Base-by-base conservation (phyloP, 192 early-diverging fungal species). In the Physocladia obscura region DNA sequence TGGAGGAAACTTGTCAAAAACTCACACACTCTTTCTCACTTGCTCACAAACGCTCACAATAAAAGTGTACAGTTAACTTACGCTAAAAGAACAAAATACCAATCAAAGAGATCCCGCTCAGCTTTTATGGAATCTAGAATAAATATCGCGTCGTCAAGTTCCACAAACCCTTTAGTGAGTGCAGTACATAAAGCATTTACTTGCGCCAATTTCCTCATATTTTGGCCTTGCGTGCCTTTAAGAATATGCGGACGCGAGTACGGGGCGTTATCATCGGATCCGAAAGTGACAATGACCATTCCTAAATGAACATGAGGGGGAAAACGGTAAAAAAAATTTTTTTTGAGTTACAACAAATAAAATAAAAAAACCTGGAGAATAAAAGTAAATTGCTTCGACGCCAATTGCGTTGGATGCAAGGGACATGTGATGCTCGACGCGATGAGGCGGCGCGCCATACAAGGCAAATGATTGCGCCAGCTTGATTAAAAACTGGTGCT, bases 401-500 rank as follows among this genome's bases (percentile, higher is more conserved):
- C 73, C 77, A 1, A 84, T 57, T 13, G 65, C 62, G 19, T 84
- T 62, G 17, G 75, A 71, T 35, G 81, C 74, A 22, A 34, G 30
- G 47, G 49, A 22, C 37, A 84, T 62, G 29, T 76, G 74, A 56
- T 69, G 73, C 57, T 84, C 82, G 6, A 84, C 70, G 24, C 82
- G 74, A 52, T 84, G 82, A 3, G 69, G 59, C 21, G 82, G 82
- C 15, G 74, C 67, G 3, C 82, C 82, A 62, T 76, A 84, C 34
- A 63, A 38, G 22, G 73, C 59, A 15, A 78, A 74, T 19, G 72
- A 72, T 17, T 68, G 72, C 6, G 79, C 49, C 3, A 84, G 74
- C 52, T 79, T 67, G 65, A 84, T 76, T 19, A 84, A 30, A 62
- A 84, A 81, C 26, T 73, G 76, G 22, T 62, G 62, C 50, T 79